These are phyloP conservation scores for Pulveroboletus sp. DNA, from an alignment of 768 basidiomycete species.

Conservation along the genomic window DNA sequence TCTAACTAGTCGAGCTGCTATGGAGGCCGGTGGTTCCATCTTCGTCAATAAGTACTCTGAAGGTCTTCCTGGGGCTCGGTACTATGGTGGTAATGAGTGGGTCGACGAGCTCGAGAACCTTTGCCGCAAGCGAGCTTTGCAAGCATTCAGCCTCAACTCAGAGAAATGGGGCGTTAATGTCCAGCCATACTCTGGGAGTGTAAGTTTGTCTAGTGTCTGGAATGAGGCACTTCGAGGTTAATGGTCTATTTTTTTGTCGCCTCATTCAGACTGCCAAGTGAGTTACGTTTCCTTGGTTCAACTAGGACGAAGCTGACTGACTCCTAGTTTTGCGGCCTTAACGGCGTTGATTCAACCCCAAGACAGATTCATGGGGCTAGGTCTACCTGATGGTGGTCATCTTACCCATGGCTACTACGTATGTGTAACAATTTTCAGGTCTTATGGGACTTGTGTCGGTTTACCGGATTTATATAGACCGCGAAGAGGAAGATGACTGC, in stretches of 20 bases:
- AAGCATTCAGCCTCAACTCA: slow-evolving; percentile 94
- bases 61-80: slow-evolving; percentile 95
- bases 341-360: slow-evolving; percentile 96
- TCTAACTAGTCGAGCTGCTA: slow-evolving; percentile 89
- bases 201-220: slow-evolving; percentile 37
- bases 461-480: slow-evolving; percentile 45
- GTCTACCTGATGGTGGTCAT: slow-evolving; percentile 95
- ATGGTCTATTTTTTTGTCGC: slow-evolving; percentile 6
- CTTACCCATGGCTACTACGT: slow-evolving; percentile 97
- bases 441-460: no score
- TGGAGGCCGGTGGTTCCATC: slow-evolving; percentile 99
- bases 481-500: slow-evolving; percentile 99
- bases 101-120: slow-evolving; percentile 94
- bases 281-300: slow-evolving; percentile 22
- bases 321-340: slow-evolving; percentile 83
- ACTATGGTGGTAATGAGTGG: slow-evolving; percentile 97
- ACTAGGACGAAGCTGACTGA: slow-evolving; percentile 11
- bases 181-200: slow-evolving; percentile 93
- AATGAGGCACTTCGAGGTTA: not conserved
- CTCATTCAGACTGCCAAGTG: slow-evolving; percentile 77
- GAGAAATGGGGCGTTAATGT: slow-evolving; percentile 97
- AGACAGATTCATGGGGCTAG: slow-evolving; percentile 98
- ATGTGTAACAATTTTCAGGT: slow-evolving; percentile 24
- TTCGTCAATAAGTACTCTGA: slow-evolving; percentile 99
- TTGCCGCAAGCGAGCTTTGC: slow-evolving; percentile 91